Evolutionary conservation across 2,329 filamentous ascomycete genomes (phyloP).

Genomic region (Diplodia intermedia): DNA sequence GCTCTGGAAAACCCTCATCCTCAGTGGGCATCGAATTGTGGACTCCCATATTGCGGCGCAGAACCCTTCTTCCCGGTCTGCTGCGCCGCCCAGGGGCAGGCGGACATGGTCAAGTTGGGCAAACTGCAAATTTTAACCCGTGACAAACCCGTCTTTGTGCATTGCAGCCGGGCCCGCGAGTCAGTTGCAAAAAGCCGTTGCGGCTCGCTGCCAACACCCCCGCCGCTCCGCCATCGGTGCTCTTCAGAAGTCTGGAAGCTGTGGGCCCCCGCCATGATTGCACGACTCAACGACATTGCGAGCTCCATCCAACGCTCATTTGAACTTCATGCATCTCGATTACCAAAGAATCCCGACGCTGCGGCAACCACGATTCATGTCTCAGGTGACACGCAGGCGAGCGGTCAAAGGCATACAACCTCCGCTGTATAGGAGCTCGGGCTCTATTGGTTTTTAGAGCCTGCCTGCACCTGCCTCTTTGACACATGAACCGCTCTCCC

Average conservation of each 20-base stretch:
- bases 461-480: conserved; percentile 17
- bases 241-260: not conserved
- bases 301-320: not conserved
- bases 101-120: not conserved
- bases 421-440: conserved; percentile 15
- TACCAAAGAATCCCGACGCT: conserved; percentile 4
- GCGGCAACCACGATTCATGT: not conserved
- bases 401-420: not conserved
- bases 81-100: conserved; percentile 1
- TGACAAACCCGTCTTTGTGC: not conserved
- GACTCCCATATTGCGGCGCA: conserved; percentile 5
- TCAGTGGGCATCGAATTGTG: not conserved
- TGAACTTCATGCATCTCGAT: not conserved
- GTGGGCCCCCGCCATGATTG: not conserved
- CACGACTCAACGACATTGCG: not conserved
- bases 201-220: not conserved
- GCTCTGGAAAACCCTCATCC: too few species aligned
- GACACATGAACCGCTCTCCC: not conserved
- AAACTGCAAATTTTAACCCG: not conserved
- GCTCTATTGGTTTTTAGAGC: conserved; percentile 19
- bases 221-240: not conserved
- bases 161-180: not conserved
- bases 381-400: conserved; percentile 10
- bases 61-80: not conserved
- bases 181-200: not conserved